Evolutionary conservation across 345 rosid species (phyloP), one percentile per base, ranked within the genome.

Genomic region (Iberis pinnata): DNA sequence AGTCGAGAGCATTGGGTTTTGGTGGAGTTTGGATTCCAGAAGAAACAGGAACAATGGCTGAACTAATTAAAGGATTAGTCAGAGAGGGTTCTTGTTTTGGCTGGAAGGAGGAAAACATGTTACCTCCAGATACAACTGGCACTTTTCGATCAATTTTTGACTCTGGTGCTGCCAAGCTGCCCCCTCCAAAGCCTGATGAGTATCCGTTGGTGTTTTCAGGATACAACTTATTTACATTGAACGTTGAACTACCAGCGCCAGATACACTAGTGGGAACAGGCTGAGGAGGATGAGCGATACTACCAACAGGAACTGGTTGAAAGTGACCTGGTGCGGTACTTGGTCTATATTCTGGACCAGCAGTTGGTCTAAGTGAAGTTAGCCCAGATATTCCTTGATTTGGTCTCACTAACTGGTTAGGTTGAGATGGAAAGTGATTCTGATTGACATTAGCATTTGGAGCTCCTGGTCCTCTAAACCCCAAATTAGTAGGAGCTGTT

Each of bases 391-490:
- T 71, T 24, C 64, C 64, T 74, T 85, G 92, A 59, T 75, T 65
- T 12, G 73, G 60, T 61, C 73, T 43, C 56, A 67, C 42, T 25
- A 63, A 41, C 53, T 63, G 90, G 64, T 51, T 74, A 22, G 69
- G 88, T 64, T 75, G 89, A 63, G 89, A 41, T 64, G 87, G 73
- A 60, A 65, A 70, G 55, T 69, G 71, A 32, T 70, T 69, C 61
- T 70, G 90, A 68, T 43, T 60, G 72, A 58, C 67, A 52, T 60
- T 61, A 32, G 65, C 49, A 73, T 76, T 82, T 24, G 78, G 78
- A 73, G 58, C 68, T 57, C 85, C 82, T 27, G 72, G 78, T 58
- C 83, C 89, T 69, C 88, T 70, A 69, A 79, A 76, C 56, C 82
- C 82, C 51, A 53, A 51, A 75, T 52, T 75, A 29, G 68, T 85